A percentile compares a stretch with the other conserved stretches of the same genome.
Conservation (phyloP, 148 eudicot genomes). For the Amaranthus palmeri region DNA sequence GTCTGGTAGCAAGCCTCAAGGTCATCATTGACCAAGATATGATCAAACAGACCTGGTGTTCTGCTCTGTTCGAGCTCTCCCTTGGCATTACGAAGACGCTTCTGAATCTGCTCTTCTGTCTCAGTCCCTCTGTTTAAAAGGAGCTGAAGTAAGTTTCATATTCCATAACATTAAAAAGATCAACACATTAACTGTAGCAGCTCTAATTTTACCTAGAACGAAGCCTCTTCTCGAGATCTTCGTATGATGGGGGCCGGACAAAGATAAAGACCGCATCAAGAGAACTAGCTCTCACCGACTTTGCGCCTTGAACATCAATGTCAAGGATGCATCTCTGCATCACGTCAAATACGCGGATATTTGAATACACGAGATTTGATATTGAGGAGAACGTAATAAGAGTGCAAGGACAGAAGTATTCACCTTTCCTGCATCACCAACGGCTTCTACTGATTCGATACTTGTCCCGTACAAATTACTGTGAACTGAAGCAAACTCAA, state of each 20-base stretch:
- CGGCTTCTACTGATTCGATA: slow-evolving; percentile 83
- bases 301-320: slow-evolving; percentile 99
- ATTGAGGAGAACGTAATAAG: neutral
- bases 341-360: slow-evolving; percentile 23
- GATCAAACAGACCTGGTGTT: slow-evolving; percentile 74
- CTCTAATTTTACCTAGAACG: slow-evolving; percentile 60
- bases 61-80: slow-evolving; percentile 77
- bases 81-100: slow-evolving; percentile 75
- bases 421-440: slow-evolving; percentile 92
- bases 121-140: slow-evolving; percentile 67
- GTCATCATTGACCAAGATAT: slow-evolving; percentile 72
- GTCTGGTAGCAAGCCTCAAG: slow-evolving; percentile 62
- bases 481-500: slow-evolving; percentile 96
- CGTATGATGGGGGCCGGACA: slow-evolving; percentile 83
- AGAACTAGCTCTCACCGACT: slow-evolving; percentile 85
- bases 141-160: neutral
- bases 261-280: slow-evolving; percentile 91
- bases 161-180: neutral
- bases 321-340: slow-evolving; percentile 99
- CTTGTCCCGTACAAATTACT: slow-evolving; percentile 96
- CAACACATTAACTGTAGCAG: slow-evolving; percentile 1
- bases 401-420: slow-evolving; percentile 4
- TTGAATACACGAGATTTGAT: neutral
- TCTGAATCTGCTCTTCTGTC: slow-evolving; percentile 89
- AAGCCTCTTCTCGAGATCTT: slow-evolving; percentile 95